Evolutionary conservation across 2,329 filamentous ascomycete species (phyloP), one percentile per base, ranked within the genome.

Genomic region (Thermoascus crustaceus): DNA sequence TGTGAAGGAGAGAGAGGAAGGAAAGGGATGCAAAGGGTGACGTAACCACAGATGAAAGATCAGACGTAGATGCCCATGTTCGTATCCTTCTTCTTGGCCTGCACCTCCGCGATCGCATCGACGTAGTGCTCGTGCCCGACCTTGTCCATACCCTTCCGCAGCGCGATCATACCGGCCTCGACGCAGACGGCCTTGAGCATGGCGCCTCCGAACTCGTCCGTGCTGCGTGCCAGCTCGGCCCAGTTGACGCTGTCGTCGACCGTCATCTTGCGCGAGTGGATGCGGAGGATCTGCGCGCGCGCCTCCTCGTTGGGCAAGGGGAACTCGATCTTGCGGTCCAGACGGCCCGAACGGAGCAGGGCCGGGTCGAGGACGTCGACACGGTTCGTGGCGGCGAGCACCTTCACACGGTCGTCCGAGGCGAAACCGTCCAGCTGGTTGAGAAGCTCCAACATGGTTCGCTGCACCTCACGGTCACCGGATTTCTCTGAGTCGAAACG

Each of bases 351-450:
- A 57, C 88, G 84, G 21, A 96, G 76, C 42, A 96, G 72, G 14
- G 88, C 89, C 5, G 88, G 88, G 59, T 95, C 89, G 11, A 95
- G 74, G 5, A 95, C 88, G 56, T 95, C 89, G 39, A 95, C 82
- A 60, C 88, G 81, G 71, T 96, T 95, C 16, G 88, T 95, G 29
- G 88, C 88, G 3, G 88, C 88, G 34, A 96, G 73, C 4, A 96
- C 89, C 70, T 95, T 96, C 73, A 95, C 93, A 34, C 88, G 80
- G 59, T 95, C 89, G 58, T 95, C 88, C 5, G 87, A 94, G 1
- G 91, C 93, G 57, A 98, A 98, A 35, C 91, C 91, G 57, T 98
- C 91, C 1, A 98, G 79, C 69, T 98, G 91, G 68, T 98, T 98
- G 46, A 98, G 82, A 37, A 98, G 76, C 64, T 98, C 91, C 69